Evolutionary conservation across 345 rosid species (phyloP).

Genomic region (Salix caprea): DNA sequence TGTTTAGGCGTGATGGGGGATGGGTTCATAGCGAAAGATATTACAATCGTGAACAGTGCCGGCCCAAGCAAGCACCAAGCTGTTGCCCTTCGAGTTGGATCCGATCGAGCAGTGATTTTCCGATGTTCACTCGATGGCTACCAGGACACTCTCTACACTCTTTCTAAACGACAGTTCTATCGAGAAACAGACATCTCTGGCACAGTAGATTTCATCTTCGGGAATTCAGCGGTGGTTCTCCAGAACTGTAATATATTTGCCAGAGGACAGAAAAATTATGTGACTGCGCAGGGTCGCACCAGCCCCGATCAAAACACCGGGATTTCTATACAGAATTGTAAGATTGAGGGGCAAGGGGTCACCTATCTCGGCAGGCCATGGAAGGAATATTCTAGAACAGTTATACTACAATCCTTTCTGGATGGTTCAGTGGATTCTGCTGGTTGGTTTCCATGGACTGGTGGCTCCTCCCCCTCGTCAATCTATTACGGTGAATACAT

Average conservation of each 20-base stretch:
- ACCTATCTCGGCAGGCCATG: conserved; percentile 33
- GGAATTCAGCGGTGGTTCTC: conserved; percentile 21
- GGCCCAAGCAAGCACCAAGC: conserved; percentile 26
- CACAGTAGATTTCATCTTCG: conserved; percentile 34
- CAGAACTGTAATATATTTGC: conserved; percentile 23
- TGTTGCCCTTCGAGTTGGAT: conserved; percentile 22
- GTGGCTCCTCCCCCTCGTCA: conserved; percentile 12
- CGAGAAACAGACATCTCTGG: conserved; percentile 43
- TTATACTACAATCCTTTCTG: conserved; percentile 19
- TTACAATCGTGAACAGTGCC: conserved; percentile 21
- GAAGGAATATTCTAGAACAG: conserved; percentile 18
- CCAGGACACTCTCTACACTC: conserved; percentile 38
- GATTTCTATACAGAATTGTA: conserved; percentile 28
- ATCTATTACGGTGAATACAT: conserved; percentile 29
- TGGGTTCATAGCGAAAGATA: conserved; percentile 26
- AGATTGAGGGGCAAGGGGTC: not conserved
- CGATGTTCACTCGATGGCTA: conserved; percentile 45
- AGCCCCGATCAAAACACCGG: conserved; percentile 31
- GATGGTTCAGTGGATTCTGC: conserved; percentile 14
- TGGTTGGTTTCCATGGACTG: conserved; percentile 34
- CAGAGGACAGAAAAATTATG: not conserved
- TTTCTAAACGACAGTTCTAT: conserved; percentile 46
- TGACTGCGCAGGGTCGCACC: conserved; percentile 35
- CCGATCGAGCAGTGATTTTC: conserved; percentile 34
- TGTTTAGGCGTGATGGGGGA: conserved; percentile 40